Evolutionary conservation across 768 basidiomycete genomes (phyloP).

Genomic region (Leccinum fibrillosum): DNA sequence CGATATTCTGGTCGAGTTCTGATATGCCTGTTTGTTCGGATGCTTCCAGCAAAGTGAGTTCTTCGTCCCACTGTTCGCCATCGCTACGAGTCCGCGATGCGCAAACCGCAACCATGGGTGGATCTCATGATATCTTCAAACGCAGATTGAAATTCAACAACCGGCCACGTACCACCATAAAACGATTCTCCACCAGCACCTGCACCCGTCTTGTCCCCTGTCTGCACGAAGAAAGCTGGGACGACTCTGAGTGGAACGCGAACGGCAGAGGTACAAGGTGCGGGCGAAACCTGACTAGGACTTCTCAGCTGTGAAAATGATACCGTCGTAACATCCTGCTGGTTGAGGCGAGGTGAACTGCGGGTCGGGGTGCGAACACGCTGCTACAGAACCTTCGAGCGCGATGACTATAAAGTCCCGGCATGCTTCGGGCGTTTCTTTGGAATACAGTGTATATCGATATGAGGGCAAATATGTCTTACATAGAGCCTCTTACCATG

Average conservation of each 20-base stretch:
- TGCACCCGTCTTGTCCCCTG: slow-evolving; percentile 91
- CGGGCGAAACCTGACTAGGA: too few species aligned
- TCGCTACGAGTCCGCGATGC: slow-evolving; percentile 88
- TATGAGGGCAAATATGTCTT: neutral
- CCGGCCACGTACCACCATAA: slow-evolving; percentile 65
- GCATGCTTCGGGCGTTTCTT: slow-evolving; percentile 95
- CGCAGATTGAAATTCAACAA: neutral
- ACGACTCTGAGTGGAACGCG: slow-evolving; percentile 55
- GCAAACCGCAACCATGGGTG: slow-evolving; percentile 87
- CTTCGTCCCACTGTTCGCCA: slow-evolving; percentile 88
- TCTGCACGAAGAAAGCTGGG: slow-evolving; percentile 90
- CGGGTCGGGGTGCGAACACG: neutral
- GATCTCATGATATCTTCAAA: slow-evolving; percentile 84
- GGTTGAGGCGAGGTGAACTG: slow-evolving; percentile 3
- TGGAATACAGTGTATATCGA: neutral
- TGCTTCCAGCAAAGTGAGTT: slow-evolving; percentile 43
- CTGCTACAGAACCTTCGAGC: slow-evolving; percentile 65
- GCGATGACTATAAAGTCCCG: slow-evolving; percentile 86
- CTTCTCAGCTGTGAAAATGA: slow-evolving; percentile 86
- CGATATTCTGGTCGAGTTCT: slow-evolving; percentile 41
- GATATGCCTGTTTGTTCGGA: neutral
- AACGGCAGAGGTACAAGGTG: neutral
- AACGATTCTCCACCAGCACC: slow-evolving; percentile 93
- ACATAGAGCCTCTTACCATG: slow-evolving; percentile 53
- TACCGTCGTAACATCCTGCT: slow-evolving; percentile 92